These are phyloP conservation scores for Marasmius tenuissimus DNA, from an alignment of 1,284 basidiomycete species.

Conservation along the genomic window DNA sequence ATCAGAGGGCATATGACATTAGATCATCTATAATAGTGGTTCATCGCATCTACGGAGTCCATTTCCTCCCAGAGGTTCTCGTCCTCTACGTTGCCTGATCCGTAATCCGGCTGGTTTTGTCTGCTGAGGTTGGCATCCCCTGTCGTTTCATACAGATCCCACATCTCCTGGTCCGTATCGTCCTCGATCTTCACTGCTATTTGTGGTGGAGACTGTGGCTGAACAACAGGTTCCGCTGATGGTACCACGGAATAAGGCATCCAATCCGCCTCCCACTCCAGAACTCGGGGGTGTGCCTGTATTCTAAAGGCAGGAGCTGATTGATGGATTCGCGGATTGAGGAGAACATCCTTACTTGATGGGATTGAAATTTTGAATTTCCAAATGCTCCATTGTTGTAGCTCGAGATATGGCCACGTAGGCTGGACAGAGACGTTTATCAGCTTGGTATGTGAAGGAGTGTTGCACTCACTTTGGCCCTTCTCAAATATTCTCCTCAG, in stretches of 20 bases:
- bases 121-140: not conserved
- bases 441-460: too few species aligned
- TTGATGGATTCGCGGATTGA: not conserved
- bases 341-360: slow-evolving; percentile 52
- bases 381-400: slow-evolving; percentile 78
- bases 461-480: slow-evolving; percentile 50
- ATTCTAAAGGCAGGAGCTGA: slow-evolving; percentile 29
- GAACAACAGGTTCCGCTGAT: not conserved
- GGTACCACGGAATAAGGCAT: not conserved
- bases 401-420: slow-evolving; percentile 95
- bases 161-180: not conserved
- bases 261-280: slow-evolving; percentile 28
- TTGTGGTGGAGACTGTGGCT: not conserved
- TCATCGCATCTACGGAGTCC: slow-evolving; percentile 9
- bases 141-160: not conserved
- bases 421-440: slow-evolving; percentile 40
- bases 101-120: not conserved
- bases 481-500: slow-evolving; percentile 74
- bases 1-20: not conserved
- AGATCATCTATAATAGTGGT: slow-evolving; percentile 2
- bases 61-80: slow-evolving; percentile 9
- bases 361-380: slow-evolving; percentile 80
- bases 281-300: slow-evolving; percentile 42
- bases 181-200: not conserved
- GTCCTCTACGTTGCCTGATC: not conserved